These are phyloP conservation scores for Lactifluus rugatus DNA, from an alignment of 768 basidiomycete species.

Conservation along the genomic window DNA sequence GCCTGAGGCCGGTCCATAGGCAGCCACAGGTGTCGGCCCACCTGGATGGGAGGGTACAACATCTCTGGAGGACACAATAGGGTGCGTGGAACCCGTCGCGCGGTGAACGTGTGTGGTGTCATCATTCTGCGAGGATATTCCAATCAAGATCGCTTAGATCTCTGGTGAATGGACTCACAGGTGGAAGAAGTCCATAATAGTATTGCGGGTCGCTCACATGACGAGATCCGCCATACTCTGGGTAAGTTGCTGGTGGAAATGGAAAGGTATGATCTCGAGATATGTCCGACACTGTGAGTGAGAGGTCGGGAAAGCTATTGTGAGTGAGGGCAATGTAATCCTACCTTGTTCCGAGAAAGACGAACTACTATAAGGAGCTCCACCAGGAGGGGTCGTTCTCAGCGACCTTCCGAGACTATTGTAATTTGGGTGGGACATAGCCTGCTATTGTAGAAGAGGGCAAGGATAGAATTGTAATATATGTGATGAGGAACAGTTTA, in stretches of 20 bases:
- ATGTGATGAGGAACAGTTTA: slow-evolving; percentile 5
- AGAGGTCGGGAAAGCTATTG: slow-evolving; percentile 17
- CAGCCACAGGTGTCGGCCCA: neutral
- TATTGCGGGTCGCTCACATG: neutral
- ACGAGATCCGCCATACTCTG: neutral
- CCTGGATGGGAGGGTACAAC: neutral
- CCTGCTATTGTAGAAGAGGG: slow-evolving; percentile 19
- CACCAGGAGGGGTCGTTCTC: slow-evolving; percentile 7
- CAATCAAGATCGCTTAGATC: neutral
- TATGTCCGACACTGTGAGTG: neutral
- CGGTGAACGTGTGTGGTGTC: neutral
- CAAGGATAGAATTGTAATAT: slow-evolving; percentile 16
- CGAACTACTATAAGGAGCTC: slow-evolving; percentile 18
- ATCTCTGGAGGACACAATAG: neutral
- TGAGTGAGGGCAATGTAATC: slow-evolving; percentile 19
- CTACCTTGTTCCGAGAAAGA: slow-evolving; percentile 19
- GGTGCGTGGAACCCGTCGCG: neutral
- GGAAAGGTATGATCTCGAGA: neutral
- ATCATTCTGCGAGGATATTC: neutral
- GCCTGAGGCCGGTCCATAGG: neutral
- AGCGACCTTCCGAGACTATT: slow-evolving; percentile 12
- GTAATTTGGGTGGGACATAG: slow-evolving; percentile 19
- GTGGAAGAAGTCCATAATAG: neutral
- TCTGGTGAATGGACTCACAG: neutral
- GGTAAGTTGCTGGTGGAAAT: neutral